A percentile compares a stretch with the other conserved stretches of the same genome.
Evolutionary conservation across 768 basidiomycete species (phyloP).

Genomic region (Collybia mongolica): DNA sequence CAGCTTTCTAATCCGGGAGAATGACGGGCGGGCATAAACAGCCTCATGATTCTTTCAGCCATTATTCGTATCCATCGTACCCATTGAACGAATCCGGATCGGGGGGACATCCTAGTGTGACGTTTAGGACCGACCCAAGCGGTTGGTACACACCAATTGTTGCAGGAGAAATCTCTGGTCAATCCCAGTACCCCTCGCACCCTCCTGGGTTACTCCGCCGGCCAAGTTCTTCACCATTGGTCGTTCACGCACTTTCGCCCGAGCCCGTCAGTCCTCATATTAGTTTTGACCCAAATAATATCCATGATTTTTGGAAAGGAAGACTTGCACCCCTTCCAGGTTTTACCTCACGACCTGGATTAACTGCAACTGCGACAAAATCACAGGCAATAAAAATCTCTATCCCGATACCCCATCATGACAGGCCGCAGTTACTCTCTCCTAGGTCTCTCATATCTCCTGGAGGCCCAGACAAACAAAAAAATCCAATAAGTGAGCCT

Average conservation of each 20-base stretch:
- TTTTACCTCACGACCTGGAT: conserved; percentile 30
- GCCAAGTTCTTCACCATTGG: background rate
- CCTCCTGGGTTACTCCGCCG: background rate
- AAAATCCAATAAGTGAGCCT: background rate
- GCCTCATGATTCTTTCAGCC: too few species aligned
- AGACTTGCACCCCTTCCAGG: conserved; percentile 43
- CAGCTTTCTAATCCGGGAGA: background rate
- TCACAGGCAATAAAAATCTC: conserved; percentile 3
- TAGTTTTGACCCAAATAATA: conserved; percentile 2
- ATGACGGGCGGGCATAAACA: background rate
- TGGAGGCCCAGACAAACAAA: too few species aligned
- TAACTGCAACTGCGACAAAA: conserved; percentile 9
- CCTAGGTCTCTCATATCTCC: conserved; percentile 15
- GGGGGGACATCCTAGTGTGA: background rate
- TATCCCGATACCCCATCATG: conserved; percentile 2
- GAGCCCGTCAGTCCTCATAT: background rate
- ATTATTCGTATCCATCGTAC: too few species aligned
- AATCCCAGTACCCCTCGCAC: background rate
- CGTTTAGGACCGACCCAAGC: conserved; percentile 10
- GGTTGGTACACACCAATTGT: conserved; percentile 12
- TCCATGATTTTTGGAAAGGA: conserved; percentile 40
- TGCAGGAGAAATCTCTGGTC: background rate
- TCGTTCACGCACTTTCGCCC: background rate
- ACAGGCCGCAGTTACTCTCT: conserved; percentile 14
- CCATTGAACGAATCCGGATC: too few species aligned